Conservation (phyloP, 768 basidiomycete genomes). For the Psilocybe cyanescens region DNA sequence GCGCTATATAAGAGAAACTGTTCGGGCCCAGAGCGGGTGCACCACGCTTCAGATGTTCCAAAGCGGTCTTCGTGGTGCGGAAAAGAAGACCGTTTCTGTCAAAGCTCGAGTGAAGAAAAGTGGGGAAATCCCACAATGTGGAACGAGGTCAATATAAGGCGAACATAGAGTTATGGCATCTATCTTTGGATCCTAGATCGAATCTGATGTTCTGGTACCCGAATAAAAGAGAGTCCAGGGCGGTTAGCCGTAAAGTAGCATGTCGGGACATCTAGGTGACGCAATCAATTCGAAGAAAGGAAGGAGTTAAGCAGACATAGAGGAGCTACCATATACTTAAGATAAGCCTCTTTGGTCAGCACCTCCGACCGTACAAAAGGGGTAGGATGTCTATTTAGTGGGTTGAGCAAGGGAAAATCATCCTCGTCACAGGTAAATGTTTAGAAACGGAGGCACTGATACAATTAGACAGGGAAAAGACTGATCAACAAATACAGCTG, state of each 20-base stretch:
- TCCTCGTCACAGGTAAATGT: not conserved
- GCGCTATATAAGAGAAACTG: slow-evolving; percentile 17
- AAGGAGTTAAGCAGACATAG: slow-evolving; percentile 9
- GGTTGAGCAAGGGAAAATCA: slow-evolving; percentile 12
- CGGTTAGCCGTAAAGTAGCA: slow-evolving; percentile 11
- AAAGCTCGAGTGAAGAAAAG: slow-evolving; percentile 5
- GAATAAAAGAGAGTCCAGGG: slow-evolving; percentile 16
- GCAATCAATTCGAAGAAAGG: slow-evolving; percentile 18
- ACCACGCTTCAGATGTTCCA: slow-evolving; percentile 19
- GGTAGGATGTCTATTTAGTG: not conserved
- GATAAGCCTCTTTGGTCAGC: slow-evolving; percentile 18
- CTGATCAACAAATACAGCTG: not conserved
- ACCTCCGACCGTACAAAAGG: slow-evolving; percentile 8
- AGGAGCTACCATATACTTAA: slow-evolving; percentile 2
- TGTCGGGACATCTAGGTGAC: slow-evolving; percentile 18
- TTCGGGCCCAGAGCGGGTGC: slow-evolving; percentile 23
- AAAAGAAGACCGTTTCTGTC: slow-evolving; percentile 22
- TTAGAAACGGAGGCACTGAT: slow-evolving; percentile 8
- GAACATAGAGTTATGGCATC: slow-evolving; percentile 11
- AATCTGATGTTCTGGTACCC: slow-evolving; percentile 4
- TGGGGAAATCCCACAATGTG: slow-evolving; percentile 19
- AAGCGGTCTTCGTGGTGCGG: slow-evolving; percentile 17
- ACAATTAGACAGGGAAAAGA: slow-evolving; percentile 9
- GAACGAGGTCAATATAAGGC: slow-evolving; percentile 15
- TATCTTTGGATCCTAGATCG: slow-evolving; percentile 6